Base-by-base conservation (phyloP, 164 flowering plant species). In the Vitis riparia region DNA sequence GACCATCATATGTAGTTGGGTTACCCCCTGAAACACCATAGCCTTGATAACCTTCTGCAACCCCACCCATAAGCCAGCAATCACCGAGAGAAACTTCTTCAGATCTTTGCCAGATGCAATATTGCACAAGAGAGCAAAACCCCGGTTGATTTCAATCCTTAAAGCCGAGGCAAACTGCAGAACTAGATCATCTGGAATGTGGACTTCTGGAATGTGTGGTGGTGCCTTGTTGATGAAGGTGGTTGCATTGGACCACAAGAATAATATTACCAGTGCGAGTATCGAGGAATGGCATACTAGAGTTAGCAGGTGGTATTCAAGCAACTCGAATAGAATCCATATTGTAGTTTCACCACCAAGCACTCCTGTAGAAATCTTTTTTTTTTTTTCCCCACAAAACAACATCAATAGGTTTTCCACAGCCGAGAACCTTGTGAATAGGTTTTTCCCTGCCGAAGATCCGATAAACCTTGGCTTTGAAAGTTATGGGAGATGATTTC, bases 391-490 rank as follows among this genome's bases (percentile, higher is more conserved):
- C 91, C 99, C 99, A 94, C 68, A 92, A 69, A 69, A 94, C 85
- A n/a, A 94, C 69, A 76, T 94, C 94, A 49, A 97, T 95, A 60
- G 94, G 87, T 74, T 88, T 91, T 58, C 97, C 97, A n/a, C 92
- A 91, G 23, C 94, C 94, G 8, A 91, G 77, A 62, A 86, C 87
- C 73, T 85, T 68, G 78, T 91, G 97, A 48, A 91, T 86, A 16
- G 97, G 91, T 75, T 77, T 84, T 78, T 90, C 84, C 70, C 94
- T 78, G 1, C 94, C 94, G 32, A 90, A 90, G 61, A 91, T 76
- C 51, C 92, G 85, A 55, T 75, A 70, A 60, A 81, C 51, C 77
- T 75, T 75, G 27, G 86, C 17, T 67, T 83, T 82, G 15, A 81
- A 14, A 23, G 86, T 58, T 37, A 85, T 73, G 0, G 83, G 72